Evolutionary conservation across 83 land plant genomes (phyloP).

Genomic region (Diphasiastrum complanatum): DNA sequence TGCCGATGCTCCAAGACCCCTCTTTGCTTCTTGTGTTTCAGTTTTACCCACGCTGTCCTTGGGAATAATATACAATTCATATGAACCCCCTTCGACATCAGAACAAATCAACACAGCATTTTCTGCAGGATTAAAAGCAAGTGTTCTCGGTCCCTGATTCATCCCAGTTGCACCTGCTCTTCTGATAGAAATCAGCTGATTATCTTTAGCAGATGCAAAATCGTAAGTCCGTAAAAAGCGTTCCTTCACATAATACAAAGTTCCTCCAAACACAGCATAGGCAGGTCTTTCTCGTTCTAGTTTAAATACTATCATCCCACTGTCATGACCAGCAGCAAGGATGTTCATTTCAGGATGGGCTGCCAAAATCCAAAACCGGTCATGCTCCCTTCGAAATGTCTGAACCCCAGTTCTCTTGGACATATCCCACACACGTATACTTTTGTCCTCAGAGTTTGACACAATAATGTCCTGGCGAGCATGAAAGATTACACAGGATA

Average conservation of each 20-base stretch:
- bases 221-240: constrained; percentile 57
- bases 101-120: constrained; percentile 66
- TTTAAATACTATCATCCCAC: constrained; percentile 80
- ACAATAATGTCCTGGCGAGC: constrained; percentile 75
- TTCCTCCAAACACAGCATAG: constrained; percentile 53
- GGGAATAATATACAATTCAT: constrained; percentile 56
- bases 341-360: constrained; percentile 78
- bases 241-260: constrained; percentile 50
- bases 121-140: constrained; percentile 70
- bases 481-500: constrained; percentile 75
- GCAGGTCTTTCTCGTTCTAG: constrained; percentile 76
- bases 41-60: constrained; percentile 55
- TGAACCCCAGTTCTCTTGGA: constrained; percentile 60
- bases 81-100: constrained; percentile 68
- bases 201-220: constrained; percentile 59
- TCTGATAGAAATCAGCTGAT: constrained; percentile 46
- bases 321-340: constrained; percentile 81
- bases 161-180: constrained; percentile 45
- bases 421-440: constrained; percentile 75
- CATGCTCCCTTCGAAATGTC: constrained; percentile 71
- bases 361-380: constrained; percentile 70
- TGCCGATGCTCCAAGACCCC: constrained; percentile 57
- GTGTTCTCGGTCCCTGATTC: constrained; percentile 58
- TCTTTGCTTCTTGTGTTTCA: constrained; percentile 59
- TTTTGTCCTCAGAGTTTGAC: constrained; percentile 78